A percentile compares a stretch with the other conserved stretches of the same genome.
These are phyloP conservation scores for Talaromyces pinophilus DNA, from an alignment of 2,329 filamentous ascomycete species.

Conservation along the genomic window DNA sequence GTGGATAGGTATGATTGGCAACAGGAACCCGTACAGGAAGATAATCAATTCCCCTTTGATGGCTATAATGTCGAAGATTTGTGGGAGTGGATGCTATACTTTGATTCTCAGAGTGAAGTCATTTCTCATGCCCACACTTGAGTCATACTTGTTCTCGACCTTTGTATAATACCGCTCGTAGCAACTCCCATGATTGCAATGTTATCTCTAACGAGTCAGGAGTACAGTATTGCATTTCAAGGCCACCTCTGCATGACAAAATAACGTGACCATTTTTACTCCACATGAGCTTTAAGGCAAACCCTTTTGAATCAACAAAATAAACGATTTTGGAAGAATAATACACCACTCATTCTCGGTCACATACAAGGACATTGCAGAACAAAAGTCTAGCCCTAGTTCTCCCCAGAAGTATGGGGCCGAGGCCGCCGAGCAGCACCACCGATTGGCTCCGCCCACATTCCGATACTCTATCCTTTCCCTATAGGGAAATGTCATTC, in stretches of 20 bases:
- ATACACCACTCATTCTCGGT: not conserved
- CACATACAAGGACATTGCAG: slow-evolving; percentile 18
- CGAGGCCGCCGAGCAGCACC: slow-evolving; percentile 19
- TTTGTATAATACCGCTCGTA: not conserved
- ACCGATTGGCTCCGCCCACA: slow-evolving; percentile 13
- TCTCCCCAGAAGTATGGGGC: slow-evolving; percentile 14
- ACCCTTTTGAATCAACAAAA: not conserved
- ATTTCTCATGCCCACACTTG: slow-evolving; percentile 8
- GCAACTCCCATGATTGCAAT: not conserved
- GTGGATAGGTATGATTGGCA: slow-evolving; percentile 16
- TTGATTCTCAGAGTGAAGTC: slow-evolving; percentile 23
- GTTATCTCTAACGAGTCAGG: not conserved
- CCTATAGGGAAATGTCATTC: not conserved
- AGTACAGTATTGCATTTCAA: not conserved
- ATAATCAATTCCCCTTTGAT: slow-evolving; percentile 26
- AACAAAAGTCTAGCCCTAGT: slow-evolving; percentile 16
- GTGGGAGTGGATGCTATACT: slow-evolving; percentile 30
- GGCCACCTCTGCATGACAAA: not conserved
- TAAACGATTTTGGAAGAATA: not conserved
- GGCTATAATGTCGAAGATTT: slow-evolving; percentile 30
- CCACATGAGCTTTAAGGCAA: not conserved
- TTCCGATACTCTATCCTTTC: not conserved
- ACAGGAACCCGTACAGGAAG: slow-evolving; percentile 10
- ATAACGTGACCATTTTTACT: not conserved
- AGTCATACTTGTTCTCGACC: not conserved